Conservation (phyloP, 2,329 filamentous ascomycete species). For the Talaromyces amestolkiae region DNA sequence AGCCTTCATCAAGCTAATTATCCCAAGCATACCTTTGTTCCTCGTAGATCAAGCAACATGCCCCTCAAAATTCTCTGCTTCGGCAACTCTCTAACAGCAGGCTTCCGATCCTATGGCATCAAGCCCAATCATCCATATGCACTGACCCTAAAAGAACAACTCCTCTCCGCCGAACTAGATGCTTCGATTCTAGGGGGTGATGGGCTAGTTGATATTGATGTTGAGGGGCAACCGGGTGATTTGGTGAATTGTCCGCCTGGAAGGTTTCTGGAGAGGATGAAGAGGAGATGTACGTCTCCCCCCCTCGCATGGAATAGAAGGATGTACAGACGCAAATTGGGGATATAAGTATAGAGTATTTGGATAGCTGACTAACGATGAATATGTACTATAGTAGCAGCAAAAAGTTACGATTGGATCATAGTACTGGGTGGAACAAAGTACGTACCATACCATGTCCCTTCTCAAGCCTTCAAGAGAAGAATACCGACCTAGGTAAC, state of each 20-base stretch:
- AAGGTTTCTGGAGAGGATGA: constrained; percentile 32
- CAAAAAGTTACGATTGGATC: constrained; percentile 56
- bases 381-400: constrained; percentile 16
- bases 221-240: constrained; percentile 55
- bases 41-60: background rate
- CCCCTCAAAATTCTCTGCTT: constrained; percentile 56
- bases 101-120: constrained; percentile 48
- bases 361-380: background rate
- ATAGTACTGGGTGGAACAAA: constrained; percentile 66
- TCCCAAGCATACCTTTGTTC: too few species aligned
- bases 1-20: background rate
- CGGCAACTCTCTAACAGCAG: constrained; percentile 63
- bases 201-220: constrained; percentile 41
- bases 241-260: constrained; percentile 39
- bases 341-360: too few species aligned
- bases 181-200: background rate
- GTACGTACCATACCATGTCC: constrained; percentile 15
- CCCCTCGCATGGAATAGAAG: background rate
- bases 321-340: background rate
- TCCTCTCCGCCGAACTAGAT: constrained; percentile 36
- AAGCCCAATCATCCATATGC: constrained; percentile 54
- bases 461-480: background rate
- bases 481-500: background rate
- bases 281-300: constrained; percentile 23
- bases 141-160: constrained; percentile 46